A percentile compares a stretch with the other conserved stretches of the same genome.
phyloP scores from a whole-genome alignment of 2,329 filamentous ascomycete species.

The Aspergillus sp. region DNA sequence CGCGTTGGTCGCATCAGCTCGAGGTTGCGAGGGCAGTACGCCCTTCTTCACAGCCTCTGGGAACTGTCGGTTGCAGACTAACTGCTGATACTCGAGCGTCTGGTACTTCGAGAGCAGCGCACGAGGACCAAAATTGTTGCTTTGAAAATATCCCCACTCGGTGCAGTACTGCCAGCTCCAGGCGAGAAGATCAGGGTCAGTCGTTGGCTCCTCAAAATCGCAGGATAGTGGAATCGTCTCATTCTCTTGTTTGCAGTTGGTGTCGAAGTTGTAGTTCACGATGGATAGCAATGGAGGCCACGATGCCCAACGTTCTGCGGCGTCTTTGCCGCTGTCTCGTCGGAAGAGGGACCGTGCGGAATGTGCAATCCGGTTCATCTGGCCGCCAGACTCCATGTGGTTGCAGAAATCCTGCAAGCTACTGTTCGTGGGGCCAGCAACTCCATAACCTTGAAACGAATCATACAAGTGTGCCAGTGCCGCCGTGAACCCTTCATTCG shows the following conservation, averaged over 20 bases:
- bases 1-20: slow-evolving; percentile 38
- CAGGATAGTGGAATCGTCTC: slow-evolving; percentile 29
- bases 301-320: slow-evolving; percentile 41
- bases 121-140: slow-evolving; percentile 47
- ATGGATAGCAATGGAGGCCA: slow-evolving; percentile 37
- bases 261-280: slow-evolving; percentile 40
- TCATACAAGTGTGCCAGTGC: slow-evolving; percentile 40
- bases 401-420: slow-evolving; percentile 45
- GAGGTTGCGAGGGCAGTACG: slow-evolving; percentile 43
- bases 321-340: slow-evolving; percentile 40
- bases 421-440: slow-evolving; percentile 31
- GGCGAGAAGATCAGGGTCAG: slow-evolving; percentile 37
- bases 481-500: slow-evolving; percentile 47
- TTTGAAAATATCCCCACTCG: slow-evolving; percentile 52
- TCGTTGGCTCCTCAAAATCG: slow-evolving; percentile 33
- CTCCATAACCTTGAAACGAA: slow-evolving; percentile 46
- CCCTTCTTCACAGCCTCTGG: slow-evolving; percentile 38
- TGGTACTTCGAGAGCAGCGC: slow-evolving; percentile 49
- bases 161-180: slow-evolving; percentile 56
- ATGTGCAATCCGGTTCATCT: slow-evolving; percentile 30
- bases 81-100: slow-evolving; percentile 42
- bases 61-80: slow-evolving; percentile 50
- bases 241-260: slow-evolving; percentile 38
- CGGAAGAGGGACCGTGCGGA: slow-evolving; percentile 40
- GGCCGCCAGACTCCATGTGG: slow-evolving; percentile 44